Base-by-base conservation (phyloP, 495 filamentous ascomycete genomes). In the Trichoderma parareesei region DNA sequence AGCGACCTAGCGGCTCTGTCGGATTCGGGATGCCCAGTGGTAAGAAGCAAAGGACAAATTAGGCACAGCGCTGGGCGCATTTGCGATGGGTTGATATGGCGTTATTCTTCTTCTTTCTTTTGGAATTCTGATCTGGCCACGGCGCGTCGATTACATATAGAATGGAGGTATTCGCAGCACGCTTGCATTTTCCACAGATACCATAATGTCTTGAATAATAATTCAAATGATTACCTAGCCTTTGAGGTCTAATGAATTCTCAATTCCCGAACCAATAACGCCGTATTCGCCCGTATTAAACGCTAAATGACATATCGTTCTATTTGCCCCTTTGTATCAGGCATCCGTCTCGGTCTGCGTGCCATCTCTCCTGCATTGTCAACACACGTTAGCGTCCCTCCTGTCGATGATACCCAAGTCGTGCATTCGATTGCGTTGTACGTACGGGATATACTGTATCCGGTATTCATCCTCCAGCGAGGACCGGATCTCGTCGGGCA, bases 371-470 rank as follows among this genome's bases (percentile, higher is more conserved):
- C 61, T 63, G 20, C 14, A 46, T 48, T 38, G 42, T 18, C 60
- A 42, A 61, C 27, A 27, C 27, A 27, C 27, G 46, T 57, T 6
- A 57, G 53, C 33, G 9, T 14, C 10, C 27, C 18, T 33, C 8
- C 53, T 20, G 16, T 20, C n/a, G 16, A 18, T 46, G 4, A 5
- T n/a, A n/a, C 43, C 43, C 27, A 1, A 5, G 13, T 16, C 43
- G 14, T 49, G 27, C 35, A 57, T 14, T 2, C 2, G 27, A 57
- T 35, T 4, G 65, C 75, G 79, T 18, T 82, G 77, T 69, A 78
- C 81, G 68, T 75, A 83, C 81, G 89, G 88, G 49, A 91, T 86
- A 65, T 90, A 90, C 72, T 84, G 84, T 48, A 87, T 78, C 43
- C 88, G 83, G 43, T 84, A 77, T 68, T 83, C 87, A 71, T 90